phyloP scores from a whole-genome alignment of 108 stramenopile species.

The Cylindrotheca closterium region DNA sequence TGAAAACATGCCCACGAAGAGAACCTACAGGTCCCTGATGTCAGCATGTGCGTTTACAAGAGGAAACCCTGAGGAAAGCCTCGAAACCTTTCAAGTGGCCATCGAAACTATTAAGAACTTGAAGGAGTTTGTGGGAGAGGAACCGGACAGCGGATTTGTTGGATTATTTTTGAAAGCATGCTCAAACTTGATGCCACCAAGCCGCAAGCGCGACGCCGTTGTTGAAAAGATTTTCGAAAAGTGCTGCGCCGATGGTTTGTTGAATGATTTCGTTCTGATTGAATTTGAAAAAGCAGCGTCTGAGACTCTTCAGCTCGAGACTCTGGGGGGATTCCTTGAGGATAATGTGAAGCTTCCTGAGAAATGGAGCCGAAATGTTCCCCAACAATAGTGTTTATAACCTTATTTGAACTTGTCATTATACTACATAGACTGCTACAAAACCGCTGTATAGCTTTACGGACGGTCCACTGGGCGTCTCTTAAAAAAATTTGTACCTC shows the following conservation, averaged over 20 bases:
- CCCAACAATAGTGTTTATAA: background rate
- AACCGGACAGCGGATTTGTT: slow-evolving; percentile 14
- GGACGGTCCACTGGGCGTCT: too few relatives aligned
- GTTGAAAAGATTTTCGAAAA: slow-evolving; percentile 40
- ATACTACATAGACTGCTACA: too few relatives aligned
- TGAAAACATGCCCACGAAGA: background rate
- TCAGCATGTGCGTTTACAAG: slow-evolving; percentile 29
- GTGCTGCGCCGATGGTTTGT: slow-evolving; percentile 42
- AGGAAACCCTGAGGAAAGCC: slow-evolving; percentile 20
- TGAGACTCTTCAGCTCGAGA: slow-evolving; percentile 28
- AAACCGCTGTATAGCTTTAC: too few relatives aligned
- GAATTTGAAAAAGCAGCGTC: slow-evolving; percentile 31
- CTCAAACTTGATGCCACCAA: slow-evolving; percentile 32
- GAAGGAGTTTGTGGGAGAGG: background rate
- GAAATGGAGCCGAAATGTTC: slow-evolving; percentile 44
- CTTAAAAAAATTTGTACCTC: too few relatives aligned
- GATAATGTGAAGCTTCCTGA: slow-evolving; percentile 34
- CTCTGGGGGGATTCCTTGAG: slow-evolving; percentile 33
- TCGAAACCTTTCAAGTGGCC: slow-evolving; percentile 42
- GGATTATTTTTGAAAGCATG: slow-evolving; percentile 43
- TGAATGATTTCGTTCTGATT: slow-evolving; percentile 40
- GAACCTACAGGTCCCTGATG: slow-evolving; percentile 27
- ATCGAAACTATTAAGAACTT: slow-evolving; percentile 27
- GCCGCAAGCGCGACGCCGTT: slow-evolving; percentile 36
- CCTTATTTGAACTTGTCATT: too few relatives aligned